Evolutionary conservation across 352 stramenopile genomes (phyloP), one percentile per base, ranked within the genome.

Genomic region (Globisporangium iwayamae): DNA sequence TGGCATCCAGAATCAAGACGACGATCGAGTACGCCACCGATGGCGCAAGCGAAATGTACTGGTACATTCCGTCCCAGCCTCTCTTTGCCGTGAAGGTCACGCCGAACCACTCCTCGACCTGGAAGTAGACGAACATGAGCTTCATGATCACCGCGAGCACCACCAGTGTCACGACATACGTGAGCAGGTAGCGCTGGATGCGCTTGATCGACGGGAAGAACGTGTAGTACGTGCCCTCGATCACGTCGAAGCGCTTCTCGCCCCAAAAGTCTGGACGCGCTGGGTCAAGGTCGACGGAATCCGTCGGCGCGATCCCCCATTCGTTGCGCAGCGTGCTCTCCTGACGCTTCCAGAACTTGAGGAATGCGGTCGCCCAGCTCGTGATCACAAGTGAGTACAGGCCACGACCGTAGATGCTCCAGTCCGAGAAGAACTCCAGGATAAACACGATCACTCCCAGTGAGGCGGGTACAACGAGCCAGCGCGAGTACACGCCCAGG

Each of bases 401-500:
- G 16, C 77, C 81, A 11, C 86, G 80, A 2, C 76, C 81, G 63
- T 93, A 91, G 0, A 83, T 74, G 43, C 79, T 74, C 55, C 68
- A 87, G 16, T 66, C 66, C 14, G 76, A 78, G 25, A 76, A 72
- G 22, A 87, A 75, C 63, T 97, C 85, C 60, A 91, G 56, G 10
- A 98, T 70, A 64, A 98, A 96, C 22, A 98, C 91, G 18, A 97
- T 28, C 38, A 93, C 55, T 3, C 96, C 96, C 34, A 98, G 65
- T 9, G 91, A 66, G 32, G 92, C 90, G 13, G 97, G 87, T 13
- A 90, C 87, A 6, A 98, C 69, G 8, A 99, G 79, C 83, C 96
- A 98, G 56, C 89, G 85, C 22, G 95, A 97, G 72, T 97, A 98
- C 79, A 97, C 96, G 41, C 97, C 93, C 5, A 99, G 72, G 72